A percentile compares a stretch with the other conserved stretches of the same genome.
Evolutionary conservation across 495 filamentous ascomycete genomes (phyloP).

Genomic region (Tuber borchii): DNA sequence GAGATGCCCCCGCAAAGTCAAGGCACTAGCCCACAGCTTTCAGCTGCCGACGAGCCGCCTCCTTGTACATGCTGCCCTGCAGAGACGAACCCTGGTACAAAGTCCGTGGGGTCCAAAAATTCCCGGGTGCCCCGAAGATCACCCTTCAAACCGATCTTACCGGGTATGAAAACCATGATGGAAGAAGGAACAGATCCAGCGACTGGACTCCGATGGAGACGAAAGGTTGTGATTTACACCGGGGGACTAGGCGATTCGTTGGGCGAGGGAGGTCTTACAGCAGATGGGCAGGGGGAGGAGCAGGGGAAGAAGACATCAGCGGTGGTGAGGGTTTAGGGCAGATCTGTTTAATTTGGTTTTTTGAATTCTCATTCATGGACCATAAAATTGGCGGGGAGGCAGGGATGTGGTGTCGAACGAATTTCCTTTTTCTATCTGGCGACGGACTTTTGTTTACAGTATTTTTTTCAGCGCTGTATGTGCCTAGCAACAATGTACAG

Average conservation of each 20-base stretch:
- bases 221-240: conserved; percentile 30
- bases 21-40: background rate
- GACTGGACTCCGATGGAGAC: conserved; percentile 28
- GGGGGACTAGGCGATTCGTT: conserved; percentile 3
- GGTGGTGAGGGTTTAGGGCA: background rate
- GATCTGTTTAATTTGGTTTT: background rate
- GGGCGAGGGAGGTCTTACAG: background rate
- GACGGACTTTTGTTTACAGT: background rate
- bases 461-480: background rate
- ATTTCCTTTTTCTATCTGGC: background rate
- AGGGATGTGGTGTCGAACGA: background rate
- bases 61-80: background rate
- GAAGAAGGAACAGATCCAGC: conserved; percentile 28
- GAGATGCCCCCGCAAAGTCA: background rate
- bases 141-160: conserved; percentile 30
- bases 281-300: background rate
- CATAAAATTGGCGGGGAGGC: background rate
- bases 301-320: background rate
- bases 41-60: background rate
- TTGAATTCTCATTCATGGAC: background rate
- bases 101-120: background rate
- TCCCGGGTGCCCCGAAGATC: conserved; percentile 11
- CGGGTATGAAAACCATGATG: conserved; percentile 33
- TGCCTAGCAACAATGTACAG: conserved; percentile 1
- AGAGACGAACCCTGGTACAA: background rate